Evolutionary conservation across 1,284 basidiomycete species (phyloP).

Genomic region (Tilletia setariae): DNA sequence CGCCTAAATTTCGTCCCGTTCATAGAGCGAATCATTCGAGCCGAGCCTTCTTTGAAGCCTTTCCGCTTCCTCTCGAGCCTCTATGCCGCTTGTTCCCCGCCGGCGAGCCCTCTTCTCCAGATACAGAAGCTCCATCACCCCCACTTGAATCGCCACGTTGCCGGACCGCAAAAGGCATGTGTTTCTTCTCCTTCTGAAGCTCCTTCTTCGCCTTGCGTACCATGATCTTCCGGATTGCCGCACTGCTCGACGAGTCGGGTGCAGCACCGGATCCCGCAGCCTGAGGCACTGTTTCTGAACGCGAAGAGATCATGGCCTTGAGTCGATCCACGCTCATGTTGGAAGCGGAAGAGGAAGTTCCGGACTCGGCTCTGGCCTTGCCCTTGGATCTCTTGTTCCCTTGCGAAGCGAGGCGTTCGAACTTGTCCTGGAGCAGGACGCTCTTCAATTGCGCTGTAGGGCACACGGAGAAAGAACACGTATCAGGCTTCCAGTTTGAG

Average conservation of each 20-base stretch:
- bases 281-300: neutral
- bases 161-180: neutral
- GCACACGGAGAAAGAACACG: neutral
- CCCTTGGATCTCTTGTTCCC: neutral
- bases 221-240: constrained; percentile 8
- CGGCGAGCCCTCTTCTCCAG: neutral
- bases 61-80: neutral
- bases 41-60: no score
- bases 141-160: neutral
- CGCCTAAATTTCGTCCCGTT: no score
- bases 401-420: constrained; percentile 8
- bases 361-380: neutral
- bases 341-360: neutral
- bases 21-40: no score
- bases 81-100: constrained; percentile 7
- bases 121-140: neutral
- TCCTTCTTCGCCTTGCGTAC: constrained; percentile 12
- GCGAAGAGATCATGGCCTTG: neutral
- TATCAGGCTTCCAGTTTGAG: no score
- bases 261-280: neutral
- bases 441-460: constrained; percentile 12
- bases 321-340: constrained; percentile 14
- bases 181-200: neutral
- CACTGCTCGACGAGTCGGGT: neutral
- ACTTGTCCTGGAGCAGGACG: constrained; percentile 7